phyloP scores from a whole-genome alignment of 2,329 filamentous ascomycete species.

The Stachybotrys chlorohalonatus region DNA sequence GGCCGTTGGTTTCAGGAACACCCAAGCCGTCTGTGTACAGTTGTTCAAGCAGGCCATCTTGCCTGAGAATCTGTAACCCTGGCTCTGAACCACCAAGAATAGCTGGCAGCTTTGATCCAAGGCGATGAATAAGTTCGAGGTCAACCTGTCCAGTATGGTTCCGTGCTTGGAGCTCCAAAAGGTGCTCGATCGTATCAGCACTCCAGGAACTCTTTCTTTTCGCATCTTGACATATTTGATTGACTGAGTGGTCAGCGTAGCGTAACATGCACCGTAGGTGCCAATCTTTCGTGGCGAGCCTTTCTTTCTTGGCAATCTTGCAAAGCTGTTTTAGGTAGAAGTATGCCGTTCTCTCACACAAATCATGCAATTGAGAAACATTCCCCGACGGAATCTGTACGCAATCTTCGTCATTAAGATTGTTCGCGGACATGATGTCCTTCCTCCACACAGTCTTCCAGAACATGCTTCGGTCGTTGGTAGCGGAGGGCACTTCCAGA shows the following conservation, averaged over 20 bases:
- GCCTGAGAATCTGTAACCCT: not conserved
- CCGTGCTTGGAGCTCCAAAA: not conserved
- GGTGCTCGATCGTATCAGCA: not conserved
- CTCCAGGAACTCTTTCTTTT: not conserved
- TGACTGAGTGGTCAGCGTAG: not conserved
- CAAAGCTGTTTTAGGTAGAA: not conserved
- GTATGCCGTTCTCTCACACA: not conserved
- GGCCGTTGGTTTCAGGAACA: not conserved
- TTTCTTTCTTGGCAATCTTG: not conserved
- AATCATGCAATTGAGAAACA: not conserved
- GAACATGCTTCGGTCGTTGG: not conserved
- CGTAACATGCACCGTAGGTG: not conserved
- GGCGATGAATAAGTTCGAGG: not conserved
- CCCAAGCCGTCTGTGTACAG: not conserved
- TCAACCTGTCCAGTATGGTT: not conserved
- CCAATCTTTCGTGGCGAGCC: not conserved
- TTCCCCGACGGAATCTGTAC: not conserved
- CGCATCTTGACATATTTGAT: not conserved
- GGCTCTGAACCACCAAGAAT: not conserved
- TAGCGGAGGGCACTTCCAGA: not conserved
- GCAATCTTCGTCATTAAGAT: not conserved
- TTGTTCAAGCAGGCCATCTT: not conserved
- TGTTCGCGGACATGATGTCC: not conserved
- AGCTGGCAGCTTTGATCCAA: not conserved
- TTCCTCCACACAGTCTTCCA: not conserved